Percentiles rank a stretch among this genome's conserved stretches.
Conservation (phyloP, 805 yeast genomes). For the Zygotorulaspora chibaensis region DNA sequence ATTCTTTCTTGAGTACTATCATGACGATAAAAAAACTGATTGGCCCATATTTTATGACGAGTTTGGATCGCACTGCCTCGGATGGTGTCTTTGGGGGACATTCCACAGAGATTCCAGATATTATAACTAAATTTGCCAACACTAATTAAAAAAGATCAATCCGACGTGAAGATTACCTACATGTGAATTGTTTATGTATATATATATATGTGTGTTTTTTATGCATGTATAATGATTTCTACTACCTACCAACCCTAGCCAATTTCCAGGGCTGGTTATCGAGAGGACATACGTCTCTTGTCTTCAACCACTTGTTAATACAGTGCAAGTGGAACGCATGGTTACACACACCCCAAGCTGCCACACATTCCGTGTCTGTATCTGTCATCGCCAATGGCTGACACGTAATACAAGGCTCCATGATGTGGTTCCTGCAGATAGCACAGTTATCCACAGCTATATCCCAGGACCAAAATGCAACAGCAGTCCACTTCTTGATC, state of each 20-base stretch:
- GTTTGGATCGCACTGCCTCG: slow-evolving; percentile 43
- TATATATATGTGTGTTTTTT: background rate
- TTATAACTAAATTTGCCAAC: slow-evolving; percentile 18
- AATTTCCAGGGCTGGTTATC: slow-evolving; percentile 88
- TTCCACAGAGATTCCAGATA: slow-evolving; percentile 45
- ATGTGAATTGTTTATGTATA: slow-evolving; percentile 2
- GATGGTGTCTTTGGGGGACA: slow-evolving; percentile 56
- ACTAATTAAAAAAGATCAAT: background rate
- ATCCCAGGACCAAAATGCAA: slow-evolving; percentile 99
- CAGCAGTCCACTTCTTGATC: slow-evolving; percentile 97
- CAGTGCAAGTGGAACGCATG: slow-evolving; percentile 99
- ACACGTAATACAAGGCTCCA: slow-evolving; percentile 98
- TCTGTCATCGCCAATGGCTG: slow-evolving; percentile 70
- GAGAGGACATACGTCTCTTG: slow-evolving; percentile 94
- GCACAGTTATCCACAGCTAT: slow-evolving; percentile 95
- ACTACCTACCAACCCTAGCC: slow-evolving; percentile 65
- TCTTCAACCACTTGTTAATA: slow-evolving; percentile 89
- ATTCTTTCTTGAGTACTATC: slow-evolving; percentile 63
- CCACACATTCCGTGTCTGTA: slow-evolving; percentile 72
- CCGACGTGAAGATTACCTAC: background rate
- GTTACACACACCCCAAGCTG: slow-evolving; percentile 96
- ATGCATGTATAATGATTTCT: background rate
- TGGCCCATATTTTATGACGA: slow-evolving; percentile 39
- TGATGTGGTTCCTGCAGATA: slow-evolving; percentile 93
- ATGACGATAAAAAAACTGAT: slow-evolving; percentile 31